These are phyloP conservation scores for Ophiostoma himal-ulmi DNA, from an alignment of 2,329 filamentous ascomycete genomes.

Conservation along the genomic window DNA sequence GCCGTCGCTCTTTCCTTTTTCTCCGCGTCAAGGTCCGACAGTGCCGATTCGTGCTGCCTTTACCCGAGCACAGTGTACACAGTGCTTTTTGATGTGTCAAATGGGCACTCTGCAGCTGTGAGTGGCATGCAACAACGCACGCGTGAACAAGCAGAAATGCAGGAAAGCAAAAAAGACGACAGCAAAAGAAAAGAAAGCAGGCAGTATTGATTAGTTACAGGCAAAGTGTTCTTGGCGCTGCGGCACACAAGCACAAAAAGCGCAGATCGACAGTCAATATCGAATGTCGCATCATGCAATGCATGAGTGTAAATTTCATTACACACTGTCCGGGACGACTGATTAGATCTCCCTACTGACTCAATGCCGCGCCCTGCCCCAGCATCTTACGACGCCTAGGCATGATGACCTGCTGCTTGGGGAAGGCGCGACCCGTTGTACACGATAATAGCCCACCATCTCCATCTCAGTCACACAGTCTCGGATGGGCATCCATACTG, in stretches of 20 bases:
- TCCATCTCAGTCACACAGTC: background rate
- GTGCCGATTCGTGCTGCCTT: conserved; percentile 1
- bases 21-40: background rate
- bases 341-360: conserved; percentile 1
- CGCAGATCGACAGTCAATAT: background rate
- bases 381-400: conserved; percentile 4
- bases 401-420: background rate
- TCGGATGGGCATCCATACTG: background rate
- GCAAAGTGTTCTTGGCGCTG: background rate
- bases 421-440: background rate
- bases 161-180: background rate
- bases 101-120: background rate
- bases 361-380: conserved; percentile 1
- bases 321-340: background rate
- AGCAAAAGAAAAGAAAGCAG: background rate
- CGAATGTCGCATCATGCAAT: background rate
- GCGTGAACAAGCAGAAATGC: background rate
- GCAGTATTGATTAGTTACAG: background rate
- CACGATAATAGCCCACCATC: background rate
- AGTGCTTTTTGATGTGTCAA: background rate
- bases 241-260: conserved; percentile 1
- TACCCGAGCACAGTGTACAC: background rate
- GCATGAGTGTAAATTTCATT: background rate
- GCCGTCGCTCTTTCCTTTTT: background rate
- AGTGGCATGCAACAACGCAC: background rate